phyloP scores from a whole-genome alignment of 305 asterid genomes.

The Fraxinus dipetala region DNA sequence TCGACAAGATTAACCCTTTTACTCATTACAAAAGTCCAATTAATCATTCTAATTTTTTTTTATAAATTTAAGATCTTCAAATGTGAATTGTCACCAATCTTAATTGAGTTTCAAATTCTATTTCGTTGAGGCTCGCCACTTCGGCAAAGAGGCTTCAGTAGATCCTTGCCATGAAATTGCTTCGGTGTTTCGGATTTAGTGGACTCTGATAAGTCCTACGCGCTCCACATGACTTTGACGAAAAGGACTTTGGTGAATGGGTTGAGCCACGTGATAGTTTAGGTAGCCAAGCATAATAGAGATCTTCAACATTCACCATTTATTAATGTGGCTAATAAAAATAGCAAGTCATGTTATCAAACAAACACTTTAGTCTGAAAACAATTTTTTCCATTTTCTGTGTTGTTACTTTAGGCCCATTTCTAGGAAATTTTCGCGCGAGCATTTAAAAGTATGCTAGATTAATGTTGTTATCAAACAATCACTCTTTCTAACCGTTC shows the following conservation, averaged over 20 bases:
- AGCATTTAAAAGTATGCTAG: background rate
- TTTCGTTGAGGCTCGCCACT: background rate
- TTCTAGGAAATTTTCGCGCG: background rate
- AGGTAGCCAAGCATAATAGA: too few relatives aligned
- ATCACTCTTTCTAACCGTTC: background rate
- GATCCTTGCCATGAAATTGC: background rate
- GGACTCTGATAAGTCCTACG: background rate
- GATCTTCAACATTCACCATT: background rate
- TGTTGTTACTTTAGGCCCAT: background rate
- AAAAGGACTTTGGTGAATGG: background rate
- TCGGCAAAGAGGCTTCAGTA: background rate
- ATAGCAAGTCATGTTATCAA: background rate
- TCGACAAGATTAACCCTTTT: too few relatives aligned
- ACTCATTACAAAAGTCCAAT: too few relatives aligned
- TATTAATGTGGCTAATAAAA: background rate
- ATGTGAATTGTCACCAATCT: too few relatives aligned
- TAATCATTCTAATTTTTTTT: too few relatives aligned
- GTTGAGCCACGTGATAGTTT: background rate
- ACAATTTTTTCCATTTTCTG: background rate
- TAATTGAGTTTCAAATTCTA: too few relatives aligned
- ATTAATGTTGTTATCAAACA: background rate
- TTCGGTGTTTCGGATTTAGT: background rate
- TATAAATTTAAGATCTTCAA: too few relatives aligned
- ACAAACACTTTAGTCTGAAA: background rate
- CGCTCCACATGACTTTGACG: background rate